Evolutionary conservation across 495 filamentous ascomycete species (phyloP).

Genomic region (Hypomontagnella monticulosa): DNA sequence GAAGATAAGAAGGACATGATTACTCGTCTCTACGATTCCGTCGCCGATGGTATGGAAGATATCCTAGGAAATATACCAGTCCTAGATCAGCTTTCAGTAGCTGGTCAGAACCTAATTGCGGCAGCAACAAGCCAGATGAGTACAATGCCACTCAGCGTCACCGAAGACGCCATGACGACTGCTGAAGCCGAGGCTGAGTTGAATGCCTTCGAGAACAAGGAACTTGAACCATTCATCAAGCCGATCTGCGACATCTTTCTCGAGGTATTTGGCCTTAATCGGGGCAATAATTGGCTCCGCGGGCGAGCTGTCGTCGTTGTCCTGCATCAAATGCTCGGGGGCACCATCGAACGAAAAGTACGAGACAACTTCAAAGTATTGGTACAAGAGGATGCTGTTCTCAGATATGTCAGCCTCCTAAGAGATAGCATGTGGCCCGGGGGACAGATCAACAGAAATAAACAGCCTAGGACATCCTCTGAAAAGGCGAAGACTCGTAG

Average conservation of each 20-base stretch:
- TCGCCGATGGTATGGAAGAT: slow-evolving; percentile 98
- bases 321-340: slow-evolving; percentile 81
- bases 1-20: slow-evolving; percentile 88
- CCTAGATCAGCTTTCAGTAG: slow-evolving; percentile 90
- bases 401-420: slow-evolving; percentile 75
- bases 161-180: slow-evolving; percentile 66
- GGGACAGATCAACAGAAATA: slow-evolving; percentile 63
- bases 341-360: slow-evolving; percentile 94
- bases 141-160: slow-evolving; percentile 58
- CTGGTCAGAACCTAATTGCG: slow-evolving; percentile 91
- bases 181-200: slow-evolving; percentile 96
- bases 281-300: slow-evolving; percentile 92
- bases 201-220: slow-evolving; percentile 88
- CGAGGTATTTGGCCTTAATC: slow-evolving; percentile 93
- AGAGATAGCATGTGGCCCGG: slow-evolving; percentile 83
- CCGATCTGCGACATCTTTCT: slow-evolving; percentile 98
- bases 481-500: slow-evolving; percentile 75
- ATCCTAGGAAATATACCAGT: slow-evolving; percentile 95
- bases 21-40: slow-evolving; percentile 91
- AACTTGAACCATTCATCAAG: slow-evolving; percentile 94
- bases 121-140: slow-evolving; percentile 83
- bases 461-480: slow-evolving; percentile 65
- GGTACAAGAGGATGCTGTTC: slow-evolving; percentile 78
- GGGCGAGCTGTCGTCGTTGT: slow-evolving; percentile 96
- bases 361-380: slow-evolving; percentile 78